A percentile compares a stretch with the other conserved stretches of the same genome.
phyloP scores from a whole-genome alignment of 345 rosid species.

The Salix viminalis region DNA sequence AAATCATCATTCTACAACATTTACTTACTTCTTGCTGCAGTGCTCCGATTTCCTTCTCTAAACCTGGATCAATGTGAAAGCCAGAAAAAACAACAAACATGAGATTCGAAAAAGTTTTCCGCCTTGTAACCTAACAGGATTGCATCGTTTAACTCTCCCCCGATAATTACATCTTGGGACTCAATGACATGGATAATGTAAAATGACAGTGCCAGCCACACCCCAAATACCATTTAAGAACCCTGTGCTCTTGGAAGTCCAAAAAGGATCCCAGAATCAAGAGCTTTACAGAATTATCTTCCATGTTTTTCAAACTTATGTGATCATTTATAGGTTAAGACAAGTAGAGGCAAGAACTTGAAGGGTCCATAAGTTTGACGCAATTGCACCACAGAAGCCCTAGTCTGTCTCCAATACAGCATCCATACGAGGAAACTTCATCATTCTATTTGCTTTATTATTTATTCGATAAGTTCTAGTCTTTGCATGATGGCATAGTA shows the following conservation, averaged over 20 bases:
- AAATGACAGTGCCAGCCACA: neutral
- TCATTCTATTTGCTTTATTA: neutral
- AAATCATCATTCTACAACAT: slow-evolving; percentile 14
- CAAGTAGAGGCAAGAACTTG: too few species aligned
- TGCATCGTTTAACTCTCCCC: neutral
- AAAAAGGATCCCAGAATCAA: neutral
- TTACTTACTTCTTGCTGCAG: slow-evolving; percentile 73
- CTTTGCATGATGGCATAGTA: neutral
- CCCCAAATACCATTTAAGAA: neutral
- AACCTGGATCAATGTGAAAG: slow-evolving; percentile 42
- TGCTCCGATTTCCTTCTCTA: slow-evolving; percentile 85
- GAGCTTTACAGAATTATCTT: neutral
- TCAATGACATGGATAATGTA: neutral
- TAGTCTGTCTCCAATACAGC: neutral
- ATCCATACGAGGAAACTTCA: neutral
- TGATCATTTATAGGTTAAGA: neutral
- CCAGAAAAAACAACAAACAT: slow-evolving; percentile 11
- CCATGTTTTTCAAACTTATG: neutral
- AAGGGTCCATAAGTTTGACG: neutral
- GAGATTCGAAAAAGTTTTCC: neutral
- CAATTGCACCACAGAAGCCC: neutral
- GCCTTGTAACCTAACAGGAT: neutral
- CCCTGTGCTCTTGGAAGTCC: neutral
- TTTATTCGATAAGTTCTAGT: neutral
- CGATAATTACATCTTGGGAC: neutral